Evolutionary conservation across 495 filamentous ascomycete genomes (phyloP), one percentile per base, ranked within the genome.

Genomic region (Penicilliopsis zonata): DNA sequence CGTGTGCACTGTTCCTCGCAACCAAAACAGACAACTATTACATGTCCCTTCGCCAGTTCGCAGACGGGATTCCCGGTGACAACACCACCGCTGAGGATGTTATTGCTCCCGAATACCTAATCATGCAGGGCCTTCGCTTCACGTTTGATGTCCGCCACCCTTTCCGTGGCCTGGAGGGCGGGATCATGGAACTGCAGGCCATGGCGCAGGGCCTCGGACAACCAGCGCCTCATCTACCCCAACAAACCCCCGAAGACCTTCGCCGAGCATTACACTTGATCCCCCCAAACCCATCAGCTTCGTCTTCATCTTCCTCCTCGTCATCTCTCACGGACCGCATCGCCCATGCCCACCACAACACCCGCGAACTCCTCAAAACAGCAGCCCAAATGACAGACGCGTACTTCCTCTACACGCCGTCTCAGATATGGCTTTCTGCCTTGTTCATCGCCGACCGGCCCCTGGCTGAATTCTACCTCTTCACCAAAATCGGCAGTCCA

Each of bases 371-470:
- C 23, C 68, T 95, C 20, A 86, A 85, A 38, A 76, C 72, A 26
- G 77, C 81, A 30, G 82, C 86, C 1, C 60, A 90, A 25, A 69
- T 94, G 41, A 88, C 88, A 16, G 90, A 98, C 47, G 86, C 70
- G 13, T 95, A 95, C 59, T 94, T 96, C 63, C 78, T 94, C 46
- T 96, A 83, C 57, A 93, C 92, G 2, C 92, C 90, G 0, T 79
- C 81, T 9, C 90, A 98, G 53, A 90, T 95, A 50, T 86, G 84
- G 78, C 66, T 94, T 13, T 75, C 84, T 0, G 75, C 86, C 0
- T 59, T 95, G 17, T 61, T 75, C 9, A 59, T 87, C 33, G 80
- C 75, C 0, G 90, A 98, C 47, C 59, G 64, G 22, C 77, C 73
- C 4, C 60, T 95, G 9, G 70, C 76, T 1, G 59, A 72, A 41